Evolutionary conservation across 371 early-diverging fungal genomes (phyloP).

Genomic region (Apophysomyces ossiformis): DNA sequence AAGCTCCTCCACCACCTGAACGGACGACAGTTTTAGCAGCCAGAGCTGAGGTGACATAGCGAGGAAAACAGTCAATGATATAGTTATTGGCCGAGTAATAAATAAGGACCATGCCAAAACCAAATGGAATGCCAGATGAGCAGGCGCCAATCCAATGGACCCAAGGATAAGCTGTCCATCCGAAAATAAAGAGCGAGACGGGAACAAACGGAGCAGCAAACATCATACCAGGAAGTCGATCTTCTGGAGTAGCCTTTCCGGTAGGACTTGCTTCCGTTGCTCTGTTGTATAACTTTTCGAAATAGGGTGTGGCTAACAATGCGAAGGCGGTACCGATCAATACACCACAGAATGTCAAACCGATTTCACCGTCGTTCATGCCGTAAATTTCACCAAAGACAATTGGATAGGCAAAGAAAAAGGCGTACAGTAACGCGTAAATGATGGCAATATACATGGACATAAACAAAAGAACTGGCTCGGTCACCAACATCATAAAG

Average conservation of each 20-base stretch:
- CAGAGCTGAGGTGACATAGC: slow-evolving; percentile 47
- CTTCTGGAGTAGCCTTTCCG: slow-evolving; percentile 40
- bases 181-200: slow-evolving; percentile 50
- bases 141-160: slow-evolving; percentile 43
- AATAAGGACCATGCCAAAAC: slow-evolving; percentile 49
- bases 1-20: slow-evolving; percentile 50
- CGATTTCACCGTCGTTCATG: slow-evolving; percentile 45
- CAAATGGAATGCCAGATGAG: slow-evolving; percentile 45
- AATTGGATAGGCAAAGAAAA: slow-evolving; percentile 51
- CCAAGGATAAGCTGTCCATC: slow-evolving; percentile 49
- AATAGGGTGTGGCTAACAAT: slow-evolving; percentile 34
- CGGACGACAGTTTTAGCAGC: slow-evolving; percentile 50
- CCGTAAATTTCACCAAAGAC: slow-evolving; percentile 38
- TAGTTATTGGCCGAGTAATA: slow-evolving; percentile 51
- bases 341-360: slow-evolving; percentile 48
- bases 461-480: slow-evolving; percentile 46
- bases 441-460: slow-evolving; percentile 48
- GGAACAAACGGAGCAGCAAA: slow-evolving; percentile 45
- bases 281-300: slow-evolving; percentile 33
- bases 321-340: slow-evolving; percentile 42
- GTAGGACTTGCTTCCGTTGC: slow-evolving; percentile 13
- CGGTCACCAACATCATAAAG: slow-evolving; percentile 41
- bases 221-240: slow-evolving; percentile 53
- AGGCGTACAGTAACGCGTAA: slow-evolving; percentile 48
- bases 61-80: slow-evolving; percentile 48